Evolutionary conservation across 331 rosid genomes (phyloP), one percentile per base, ranked within the genome.

Genomic region (Rosa hybrid): DNA sequence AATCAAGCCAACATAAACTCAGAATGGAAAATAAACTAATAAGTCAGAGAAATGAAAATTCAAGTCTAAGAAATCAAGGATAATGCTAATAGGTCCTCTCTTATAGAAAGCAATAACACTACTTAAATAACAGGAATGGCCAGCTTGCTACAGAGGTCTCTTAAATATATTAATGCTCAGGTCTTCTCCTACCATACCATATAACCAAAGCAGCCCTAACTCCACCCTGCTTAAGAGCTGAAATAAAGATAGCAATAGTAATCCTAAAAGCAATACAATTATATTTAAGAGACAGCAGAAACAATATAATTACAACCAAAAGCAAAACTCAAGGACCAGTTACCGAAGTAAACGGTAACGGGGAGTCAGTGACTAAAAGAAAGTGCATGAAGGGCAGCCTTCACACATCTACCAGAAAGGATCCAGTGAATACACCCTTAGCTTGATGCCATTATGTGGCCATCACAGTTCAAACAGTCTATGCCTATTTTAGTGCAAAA

Each of bases 121-220:
- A 85, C 78, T 86, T 71, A 21, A 59, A 78, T 72, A 73, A 78
- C 72, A 84, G 75, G 89, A 81, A 92, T 72, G 83, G 80, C 86
- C 80, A 87, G 80, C 87, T 71, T 84, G 80, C 83, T 83, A 87
- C 21, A 72, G 86, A 84, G 87, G 86, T 94, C 92, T 84, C 92
- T 90, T 85, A 90, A 77, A 83, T 85, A 88, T 25, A 25, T 25
- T 25, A 25, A 25, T 27, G 30, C 86, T 83, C 89, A 84, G 86
- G 88, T 90, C 80, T 86, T 82, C 86, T 93, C 98, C 98, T 89
- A 87, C 63, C 99, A 89, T 95, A 95, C 97, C 97, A 95, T 95
- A 95, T 86, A 80, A 71, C 91, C 80, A 86, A 85, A 12, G 98
- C 98, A 84, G 99, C 96, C 89, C 92, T 63, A 77, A 90, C 91